Percentiles rank a stretch among this genome's conserved stretches.
Conservation (phyloP, 441 rosid genomes). For the Breynia disticha region DNA sequence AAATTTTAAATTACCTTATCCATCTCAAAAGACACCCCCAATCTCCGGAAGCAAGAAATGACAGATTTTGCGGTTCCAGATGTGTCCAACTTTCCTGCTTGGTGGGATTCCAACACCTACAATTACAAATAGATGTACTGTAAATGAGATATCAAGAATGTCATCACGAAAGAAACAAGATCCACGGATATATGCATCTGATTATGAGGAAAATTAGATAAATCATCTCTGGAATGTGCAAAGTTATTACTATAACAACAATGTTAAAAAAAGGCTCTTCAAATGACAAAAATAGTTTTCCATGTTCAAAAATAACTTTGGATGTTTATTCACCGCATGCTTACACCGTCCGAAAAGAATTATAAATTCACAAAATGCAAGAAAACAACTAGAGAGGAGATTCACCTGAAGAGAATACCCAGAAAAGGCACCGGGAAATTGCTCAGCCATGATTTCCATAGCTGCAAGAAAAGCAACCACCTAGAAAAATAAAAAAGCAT, state of each 20-base stretch:
- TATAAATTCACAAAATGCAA: not conserved
- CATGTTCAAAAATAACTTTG: too few relatives aligned
- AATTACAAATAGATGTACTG: conserved; percentile 11
- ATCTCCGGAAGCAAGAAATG: conserved; percentile 75
- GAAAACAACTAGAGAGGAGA: not conserved
- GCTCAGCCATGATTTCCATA: conserved; percentile 87
- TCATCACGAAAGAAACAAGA: not conserved
- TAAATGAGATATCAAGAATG: not conserved
- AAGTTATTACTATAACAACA: not conserved
- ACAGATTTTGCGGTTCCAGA: conserved; percentile 95
- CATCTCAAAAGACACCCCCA: conserved; percentile 73
- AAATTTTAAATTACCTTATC: conserved; percentile 37
- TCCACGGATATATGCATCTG: too few relatives aligned
- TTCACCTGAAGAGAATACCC: conserved; percentile 73
- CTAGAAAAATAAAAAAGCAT: conserved; percentile 23
- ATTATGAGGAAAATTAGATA: too few relatives aligned
- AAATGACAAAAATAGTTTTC: too few relatives aligned
- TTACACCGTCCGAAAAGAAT: not conserved
- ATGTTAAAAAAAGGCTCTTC: too few relatives aligned
- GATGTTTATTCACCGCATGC: not conserved
- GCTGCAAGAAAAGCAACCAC: conserved; percentile 94
- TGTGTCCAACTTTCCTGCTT: conserved; percentile 73
- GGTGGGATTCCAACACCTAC: conserved; percentile 95
- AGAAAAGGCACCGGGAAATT: conserved; percentile 79
- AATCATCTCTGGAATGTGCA: not conserved